Base-by-base conservation (phyloP, 1,284 basidiomycete genomes). In the Testicularia cyperi region DNA sequence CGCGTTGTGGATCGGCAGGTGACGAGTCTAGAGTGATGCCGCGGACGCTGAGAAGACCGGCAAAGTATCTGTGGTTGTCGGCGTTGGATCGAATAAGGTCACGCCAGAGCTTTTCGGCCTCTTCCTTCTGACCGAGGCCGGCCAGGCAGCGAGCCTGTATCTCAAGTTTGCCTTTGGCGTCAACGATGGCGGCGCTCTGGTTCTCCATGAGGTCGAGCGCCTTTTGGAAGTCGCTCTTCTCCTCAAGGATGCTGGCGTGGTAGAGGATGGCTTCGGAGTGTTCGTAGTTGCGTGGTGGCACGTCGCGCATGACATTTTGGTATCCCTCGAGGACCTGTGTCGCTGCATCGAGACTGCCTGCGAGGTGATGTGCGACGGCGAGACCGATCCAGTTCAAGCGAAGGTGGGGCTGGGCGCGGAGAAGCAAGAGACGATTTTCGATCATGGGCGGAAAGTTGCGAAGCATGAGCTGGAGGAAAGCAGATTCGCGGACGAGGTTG, bases 381-480 rank as follows among this genome's bases (percentile, higher is more conserved):
- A 95, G 81, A 1, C 83, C 88, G 39, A 92, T 80, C 95, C 95
- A 99, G 75, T 92, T 88, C 45, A 87, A 83, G 12, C 94, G 86
- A 19, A 88, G 79, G 52, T 87, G 86, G 0, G 94, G 91, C 19
- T 94, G 86, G 19, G 90, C 78, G 39, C 83, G 83, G 25, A 97
- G 82, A 47, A 96, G 83, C 14, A 84, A 85, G 67, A 89, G 83
- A 6, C 95, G 85, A 2, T 88, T 88, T 47, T 92, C 88, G 30
- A 92, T 83, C 25, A 95, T 83, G 3, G 80, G 81, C 33, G 88
- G 84, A 77, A 85, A 96, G 42, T 87, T 80, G 28, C 95, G 84
- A n/a, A 92, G 83, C 70, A 97, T 92, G 0, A 90, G 86, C 70
- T 92, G 88, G 23, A 99, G 82, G 41, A 89, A 85, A 5, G 92